Conservation (phyloP, 768 basidiomycete species). For the Lentinula raphanica region DNA sequence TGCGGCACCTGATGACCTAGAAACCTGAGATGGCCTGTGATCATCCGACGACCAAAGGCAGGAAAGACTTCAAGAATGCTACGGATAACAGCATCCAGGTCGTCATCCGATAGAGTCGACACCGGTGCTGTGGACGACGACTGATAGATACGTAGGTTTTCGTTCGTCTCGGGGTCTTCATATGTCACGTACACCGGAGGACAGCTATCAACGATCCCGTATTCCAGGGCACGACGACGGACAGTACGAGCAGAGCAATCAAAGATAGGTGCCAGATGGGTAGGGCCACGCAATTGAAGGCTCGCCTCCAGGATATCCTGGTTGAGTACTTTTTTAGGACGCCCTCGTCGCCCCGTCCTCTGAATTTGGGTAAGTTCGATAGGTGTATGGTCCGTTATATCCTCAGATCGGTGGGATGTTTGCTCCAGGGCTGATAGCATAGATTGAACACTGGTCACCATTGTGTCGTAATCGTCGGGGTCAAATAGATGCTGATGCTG, state of each 20-base stretch:
- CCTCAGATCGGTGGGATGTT: too few relatives aligned
- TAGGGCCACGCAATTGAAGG: neutral
- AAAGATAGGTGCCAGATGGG: neutral
- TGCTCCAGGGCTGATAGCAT: too few relatives aligned
- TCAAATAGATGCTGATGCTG: too few relatives aligned
- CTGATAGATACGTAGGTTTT: neutral
- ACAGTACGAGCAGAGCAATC: neutral
- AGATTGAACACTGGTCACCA: too few relatives aligned
- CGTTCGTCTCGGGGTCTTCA: too few relatives aligned
- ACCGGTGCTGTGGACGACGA: too few relatives aligned
- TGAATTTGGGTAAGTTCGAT: too few relatives aligned
- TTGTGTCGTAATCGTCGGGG: too few relatives aligned
- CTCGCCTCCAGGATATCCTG: neutral
- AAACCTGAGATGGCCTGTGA: neutral
- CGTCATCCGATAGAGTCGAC: neutral
- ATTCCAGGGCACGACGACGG: neutral
- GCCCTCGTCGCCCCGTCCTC: too few relatives aligned
- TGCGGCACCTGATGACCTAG: neutral
- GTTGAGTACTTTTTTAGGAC: neutral
- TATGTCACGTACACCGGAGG: neutral
- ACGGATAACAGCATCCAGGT: neutral
- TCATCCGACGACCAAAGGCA: neutral
- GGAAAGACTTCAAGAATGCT: neutral
- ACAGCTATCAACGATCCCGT: neutral
- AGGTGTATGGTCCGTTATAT: too few relatives aligned